Evolutionary conservation across 768 basidiomycete species (phyloP).

Genomic region (Phlebiopsis gigantea): DNA sequence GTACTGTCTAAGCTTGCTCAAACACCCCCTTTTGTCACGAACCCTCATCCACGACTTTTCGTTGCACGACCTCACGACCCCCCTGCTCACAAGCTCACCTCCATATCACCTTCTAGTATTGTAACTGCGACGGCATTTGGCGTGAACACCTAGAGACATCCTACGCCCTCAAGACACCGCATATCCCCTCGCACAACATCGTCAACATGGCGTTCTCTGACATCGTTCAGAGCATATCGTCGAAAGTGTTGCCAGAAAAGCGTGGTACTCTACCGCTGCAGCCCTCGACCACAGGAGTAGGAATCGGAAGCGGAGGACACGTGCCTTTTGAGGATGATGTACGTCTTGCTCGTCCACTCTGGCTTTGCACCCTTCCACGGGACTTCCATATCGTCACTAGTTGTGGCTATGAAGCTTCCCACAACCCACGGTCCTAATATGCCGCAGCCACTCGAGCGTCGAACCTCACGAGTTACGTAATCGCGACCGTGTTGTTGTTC

Average conservation of each 20-base stretch:
- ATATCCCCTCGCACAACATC: background rate
- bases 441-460: background rate
- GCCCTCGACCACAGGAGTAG: conserved; percentile 50
- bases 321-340: conserved; percentile 70
- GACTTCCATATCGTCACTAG: conserved; percentile 4
- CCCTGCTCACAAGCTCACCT: background rate
- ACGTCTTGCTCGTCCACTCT: conserved; percentile 29
- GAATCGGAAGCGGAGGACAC: conserved; percentile 47
- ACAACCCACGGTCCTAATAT: background rate
- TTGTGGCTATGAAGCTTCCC: conserved; percentile 1
- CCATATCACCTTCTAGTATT: background rate
- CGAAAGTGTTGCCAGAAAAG: conserved; percentile 43
- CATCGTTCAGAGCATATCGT: conserved; percentile 45
- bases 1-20: background rate
- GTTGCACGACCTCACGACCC: background rate
- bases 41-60: background rate
- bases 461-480: conserved; percentile 37
- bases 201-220: conserved; percentile 28
- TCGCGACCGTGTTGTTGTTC: conserved; percentile 32
- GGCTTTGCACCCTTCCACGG: conserved; percentile 9
- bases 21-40: background rate
- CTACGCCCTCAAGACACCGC: background rate
- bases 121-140: background rate
- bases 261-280: conserved; percentile 27
- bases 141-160: background rate